Conservation (phyloP, 208 protist genomes). For the Trypanosoma rangeli region DNA sequence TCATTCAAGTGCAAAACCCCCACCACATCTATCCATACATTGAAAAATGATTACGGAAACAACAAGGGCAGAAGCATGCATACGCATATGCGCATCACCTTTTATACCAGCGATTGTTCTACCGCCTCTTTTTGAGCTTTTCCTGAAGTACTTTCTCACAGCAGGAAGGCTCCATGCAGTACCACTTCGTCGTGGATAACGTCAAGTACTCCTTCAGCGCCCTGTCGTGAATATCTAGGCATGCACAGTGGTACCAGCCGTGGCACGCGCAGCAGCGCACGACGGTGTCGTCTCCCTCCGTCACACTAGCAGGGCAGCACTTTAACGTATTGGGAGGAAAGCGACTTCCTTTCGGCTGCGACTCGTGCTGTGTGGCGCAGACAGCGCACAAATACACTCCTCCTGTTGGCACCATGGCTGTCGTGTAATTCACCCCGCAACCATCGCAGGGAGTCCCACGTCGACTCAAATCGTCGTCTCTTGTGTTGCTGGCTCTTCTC, state of each 20-base stretch:
- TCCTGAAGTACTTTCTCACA: constrained; percentile 49
- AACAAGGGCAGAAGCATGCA: background rate
- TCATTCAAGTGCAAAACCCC: no score
- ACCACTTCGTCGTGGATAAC: constrained; percentile 83
- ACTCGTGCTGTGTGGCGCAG: constrained; percentile 39
- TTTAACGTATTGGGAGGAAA: constrained; percentile 78
- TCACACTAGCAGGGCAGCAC: constrained; percentile 79
- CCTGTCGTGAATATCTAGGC: constrained; percentile 56
- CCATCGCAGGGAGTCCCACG: constrained; percentile 40
- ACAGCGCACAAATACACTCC: constrained; percentile 63
- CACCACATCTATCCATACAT: no score
- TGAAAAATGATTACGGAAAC: background rate
- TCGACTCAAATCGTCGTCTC: background rate
- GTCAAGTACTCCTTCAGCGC: constrained; percentile 58
- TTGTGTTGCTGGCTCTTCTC: constrained; percentile 3
- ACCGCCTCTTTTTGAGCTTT: constrained; percentile 38
- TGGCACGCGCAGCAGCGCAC: constrained; percentile 65
- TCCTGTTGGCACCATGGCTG: constrained; percentile 40
- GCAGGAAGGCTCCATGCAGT: constrained; percentile 77
- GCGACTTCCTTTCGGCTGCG: constrained; percentile 10
- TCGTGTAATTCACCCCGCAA: constrained; percentile 42
- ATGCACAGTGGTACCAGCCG: constrained; percentile 78
- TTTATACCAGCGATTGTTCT: background rate
- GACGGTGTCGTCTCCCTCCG: constrained; percentile 63
- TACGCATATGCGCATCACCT: background rate